Percentiles rank a stretch among this genome's conserved stretches.
phyloP scores from a whole-genome alignment of 1,284 basidiomycete species.

The Ceratobasidium sp. region DNA sequence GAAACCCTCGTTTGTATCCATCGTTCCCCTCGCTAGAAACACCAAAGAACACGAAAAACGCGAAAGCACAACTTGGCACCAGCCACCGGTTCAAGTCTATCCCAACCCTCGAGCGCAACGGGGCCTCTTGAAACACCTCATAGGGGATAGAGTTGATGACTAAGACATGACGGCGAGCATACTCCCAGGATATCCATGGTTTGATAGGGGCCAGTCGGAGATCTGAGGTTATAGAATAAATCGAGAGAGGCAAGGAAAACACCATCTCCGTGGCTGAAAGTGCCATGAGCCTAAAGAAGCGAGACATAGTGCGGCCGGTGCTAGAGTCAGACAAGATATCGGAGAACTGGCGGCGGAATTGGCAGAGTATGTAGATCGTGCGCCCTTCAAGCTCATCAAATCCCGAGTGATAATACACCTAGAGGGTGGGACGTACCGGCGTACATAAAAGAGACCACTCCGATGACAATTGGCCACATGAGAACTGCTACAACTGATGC shows the following conservation, averaged over 20 bases:
- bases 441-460: constrained; percentile 22
- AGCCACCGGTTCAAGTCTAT: constrained; percentile 40
- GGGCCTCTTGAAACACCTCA: not conserved
- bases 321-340: not conserved
- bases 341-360: constrained; percentile 41
- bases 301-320: constrained; percentile 6
- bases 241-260: constrained; percentile 14
- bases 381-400: not conserved
- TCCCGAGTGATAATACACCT: too few species aligned
- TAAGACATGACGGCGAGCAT: constrained; percentile 62
- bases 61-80: constrained; percentile 37
- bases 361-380: constrained; percentile 37
- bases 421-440: not conserved
- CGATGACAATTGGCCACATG: constrained; percentile 33
- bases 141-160: not conserved
- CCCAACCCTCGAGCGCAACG: not conserved
- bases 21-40: constrained; percentile 33
- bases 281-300: constrained; percentile 40
- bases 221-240: not conserved
- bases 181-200: constrained; percentile 68
- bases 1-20: constrained; percentile 30
- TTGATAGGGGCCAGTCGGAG: constrained; percentile 48
- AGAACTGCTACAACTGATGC: not conserved
- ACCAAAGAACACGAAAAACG: constrained; percentile 48
- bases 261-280: constrained; percentile 27